Percentiles rank a stretch among this genome's conserved stretches.
phyloP scores from a whole-genome alignment of 2,329 filamentous ascomycete genomes.

The Epichloe gansuensis region DNA sequence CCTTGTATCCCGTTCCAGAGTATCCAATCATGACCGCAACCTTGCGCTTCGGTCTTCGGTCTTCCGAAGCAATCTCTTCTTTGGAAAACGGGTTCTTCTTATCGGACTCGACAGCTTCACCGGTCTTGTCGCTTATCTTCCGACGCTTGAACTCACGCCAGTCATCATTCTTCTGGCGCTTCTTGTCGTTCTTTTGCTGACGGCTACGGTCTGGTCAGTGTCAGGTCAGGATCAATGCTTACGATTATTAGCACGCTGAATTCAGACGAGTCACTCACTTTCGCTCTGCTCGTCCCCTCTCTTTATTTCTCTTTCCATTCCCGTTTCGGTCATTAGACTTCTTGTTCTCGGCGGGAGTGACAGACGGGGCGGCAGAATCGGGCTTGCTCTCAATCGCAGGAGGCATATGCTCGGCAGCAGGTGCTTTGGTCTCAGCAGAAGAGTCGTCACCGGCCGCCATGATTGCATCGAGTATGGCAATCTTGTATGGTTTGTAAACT shows the following conservation, averaged over 20 bases:
- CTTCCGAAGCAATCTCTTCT: slow-evolving; percentile 80
- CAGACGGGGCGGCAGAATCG: background rate
- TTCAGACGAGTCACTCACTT: slow-evolving; percentile 3
- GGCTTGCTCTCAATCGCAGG: slow-evolving; percentile 2
- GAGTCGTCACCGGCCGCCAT: slow-evolving; percentile 21
- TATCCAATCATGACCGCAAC: slow-evolving; percentile 94
- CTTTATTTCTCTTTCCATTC: slow-evolving; percentile 10
- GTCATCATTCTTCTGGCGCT: slow-evolving; percentile 26
- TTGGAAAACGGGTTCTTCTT: slow-evolving; percentile 41
- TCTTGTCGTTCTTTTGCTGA: slow-evolving; percentile 20
- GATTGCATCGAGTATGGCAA: slow-evolving; percentile 15
- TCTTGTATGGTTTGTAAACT: background rate
- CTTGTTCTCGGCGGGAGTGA: background rate
- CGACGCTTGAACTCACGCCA: slow-evolving; percentile 29
- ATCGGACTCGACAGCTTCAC: slow-evolving; percentile 18
- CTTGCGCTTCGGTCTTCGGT: slow-evolving; percentile 84
- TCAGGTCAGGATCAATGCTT: slow-evolving; percentile 5
- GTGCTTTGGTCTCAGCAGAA: slow-evolving; percentile 15
- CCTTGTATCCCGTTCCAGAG: slow-evolving; percentile 90
- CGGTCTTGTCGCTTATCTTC: slow-evolving; percentile 23
- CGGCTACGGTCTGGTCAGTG: slow-evolving; percentile 25
- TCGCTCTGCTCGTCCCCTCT: slow-evolving; percentile 16
- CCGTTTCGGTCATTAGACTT: slow-evolving; percentile 6
- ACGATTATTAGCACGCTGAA: too few species aligned
- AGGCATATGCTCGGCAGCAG: slow-evolving; percentile 7